Conservation (phyloP, 2,329 filamentous ascomycete genomes). For the Fusarium irregulare region DNA sequence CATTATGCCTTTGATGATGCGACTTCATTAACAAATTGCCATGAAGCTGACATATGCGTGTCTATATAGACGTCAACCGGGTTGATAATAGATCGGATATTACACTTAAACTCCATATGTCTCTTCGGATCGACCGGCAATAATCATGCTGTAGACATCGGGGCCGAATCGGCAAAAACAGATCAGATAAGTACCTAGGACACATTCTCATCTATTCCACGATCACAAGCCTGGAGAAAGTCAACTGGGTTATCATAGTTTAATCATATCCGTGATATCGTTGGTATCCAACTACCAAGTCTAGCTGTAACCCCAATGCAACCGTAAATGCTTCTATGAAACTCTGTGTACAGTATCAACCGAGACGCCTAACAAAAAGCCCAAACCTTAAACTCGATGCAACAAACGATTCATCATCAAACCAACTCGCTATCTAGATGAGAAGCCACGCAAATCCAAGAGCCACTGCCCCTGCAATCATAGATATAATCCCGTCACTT, state of each 20-base stretch:
- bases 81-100: background rate
- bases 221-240: background rate
- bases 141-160: constrained; percentile 18
- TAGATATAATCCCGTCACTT: background rate
- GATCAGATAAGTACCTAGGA: background rate
- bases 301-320: background rate
- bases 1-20: constrained; percentile 22
- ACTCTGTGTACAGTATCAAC: background rate
- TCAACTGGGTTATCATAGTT: background rate
- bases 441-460: constrained; percentile 36
- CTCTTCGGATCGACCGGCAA: constrained; percentile 35
- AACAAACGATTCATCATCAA: background rate
- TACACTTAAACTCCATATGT: background rate
- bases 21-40: background rate
- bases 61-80: background rate
- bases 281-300: background rate
- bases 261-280: background rate
- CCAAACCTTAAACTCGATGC: background rate
- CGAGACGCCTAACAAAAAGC: background rate
- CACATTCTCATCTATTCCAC: background rate
- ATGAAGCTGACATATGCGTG: background rate
- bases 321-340: background rate
- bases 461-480: constrained; percentile 22
- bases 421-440: background rate
- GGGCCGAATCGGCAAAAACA: constrained; percentile 39